A percentile compares a stretch with the other conserved stretches of the same genome.
Evolutionary conservation across 768 basidiomycete species (phyloP).

Genomic region (Dioszegia hungarica): DNA sequence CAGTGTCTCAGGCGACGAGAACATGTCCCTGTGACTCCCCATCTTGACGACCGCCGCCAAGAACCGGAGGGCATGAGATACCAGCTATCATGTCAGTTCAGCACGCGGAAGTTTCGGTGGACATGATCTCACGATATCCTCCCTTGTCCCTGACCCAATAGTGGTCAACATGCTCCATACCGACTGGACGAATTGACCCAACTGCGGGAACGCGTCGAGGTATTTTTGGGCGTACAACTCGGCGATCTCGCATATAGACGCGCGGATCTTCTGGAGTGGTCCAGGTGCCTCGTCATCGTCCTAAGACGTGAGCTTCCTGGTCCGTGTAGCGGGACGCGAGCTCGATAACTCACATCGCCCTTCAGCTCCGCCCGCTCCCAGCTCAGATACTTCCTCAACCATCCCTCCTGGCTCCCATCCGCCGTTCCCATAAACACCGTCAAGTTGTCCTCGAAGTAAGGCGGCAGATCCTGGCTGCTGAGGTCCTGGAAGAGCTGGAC

Average conservation of each 20-base stretch:
- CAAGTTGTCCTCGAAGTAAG: slow-evolving; percentile 84
- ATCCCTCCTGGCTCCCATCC: slow-evolving; percentile 53
- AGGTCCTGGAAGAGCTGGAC: slow-evolving; percentile 89
- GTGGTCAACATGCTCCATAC: slow-evolving; percentile 86
- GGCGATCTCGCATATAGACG: slow-evolving; percentile 80
- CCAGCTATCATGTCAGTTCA: slow-evolving; percentile 55
- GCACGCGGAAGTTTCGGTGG: too few species aligned
- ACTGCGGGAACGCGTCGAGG: slow-evolving; percentile 51
- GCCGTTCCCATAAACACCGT: slow-evolving; percentile 68
- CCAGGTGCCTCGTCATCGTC: slow-evolving; percentile 75
- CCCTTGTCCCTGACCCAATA: slow-evolving; percentile 58
- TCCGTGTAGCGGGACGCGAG: too few species aligned
- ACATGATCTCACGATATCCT: slow-evolving; percentile 61
- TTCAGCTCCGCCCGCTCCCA: slow-evolving; percentile 70
- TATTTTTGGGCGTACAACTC: slow-evolving; percentile 60
- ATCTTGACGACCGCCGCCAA: slow-evolving; percentile 87
- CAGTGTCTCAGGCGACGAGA: slow-evolving; percentile 71
- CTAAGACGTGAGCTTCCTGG: slow-evolving; percentile 9
- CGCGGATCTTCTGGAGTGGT: slow-evolving; percentile 82
- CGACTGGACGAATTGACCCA: slow-evolving; percentile 63
- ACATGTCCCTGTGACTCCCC: slow-evolving; percentile 72
- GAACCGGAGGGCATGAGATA: slow-evolving; percentile 84
- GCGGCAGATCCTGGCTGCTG: slow-evolving; percentile 90
- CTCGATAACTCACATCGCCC: slow-evolving; percentile 59
- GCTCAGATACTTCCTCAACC: slow-evolving; percentile 72